These are phyloP conservation scores for Gonium pectorale DNA, from an alignment of 139 green algal species.

Conservation along the genomic window DNA sequence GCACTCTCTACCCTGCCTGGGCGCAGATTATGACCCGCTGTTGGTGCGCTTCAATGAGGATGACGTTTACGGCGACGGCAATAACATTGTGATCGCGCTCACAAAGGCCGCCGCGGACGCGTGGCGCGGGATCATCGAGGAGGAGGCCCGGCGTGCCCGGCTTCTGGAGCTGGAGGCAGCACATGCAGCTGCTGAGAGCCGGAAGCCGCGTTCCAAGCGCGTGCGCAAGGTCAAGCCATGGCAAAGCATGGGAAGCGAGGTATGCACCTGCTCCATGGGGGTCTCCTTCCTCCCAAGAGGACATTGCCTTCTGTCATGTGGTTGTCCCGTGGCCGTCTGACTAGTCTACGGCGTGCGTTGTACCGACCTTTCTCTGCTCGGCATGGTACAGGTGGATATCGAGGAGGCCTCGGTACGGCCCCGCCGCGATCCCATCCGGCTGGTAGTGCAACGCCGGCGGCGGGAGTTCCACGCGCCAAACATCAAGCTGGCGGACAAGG, in stretches of 20 bases:
- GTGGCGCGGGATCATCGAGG: slow-evolving; percentile 47
- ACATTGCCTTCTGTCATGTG: not conserved
- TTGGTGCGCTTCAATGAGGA: slow-evolving; percentile 76
- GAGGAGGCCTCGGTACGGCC: slow-evolving; percentile 59
- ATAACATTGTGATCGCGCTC: slow-evolving; percentile 81
- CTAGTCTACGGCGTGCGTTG: not conserved
- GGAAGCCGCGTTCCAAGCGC: slow-evolving; percentile 55
- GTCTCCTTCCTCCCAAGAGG: no score
- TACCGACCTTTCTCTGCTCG: not conserved
- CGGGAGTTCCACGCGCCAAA: slow-evolving; percentile 64
- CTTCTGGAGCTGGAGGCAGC: slow-evolving; percentile 50
- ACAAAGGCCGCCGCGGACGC: slow-evolving; percentile 20
- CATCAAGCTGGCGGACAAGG: slow-evolving; percentile 74
- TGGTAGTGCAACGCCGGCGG: slow-evolving; percentile 62
- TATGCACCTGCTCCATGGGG: no score
- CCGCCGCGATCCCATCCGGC: slow-evolving; percentile 49
- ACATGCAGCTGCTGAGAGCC: slow-evolving; percentile 45
- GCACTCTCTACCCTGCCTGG: no score
- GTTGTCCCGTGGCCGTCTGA: not conserved
- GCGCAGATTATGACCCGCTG: slow-evolving; percentile 74
- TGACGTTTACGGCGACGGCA: slow-evolving; percentile 86
- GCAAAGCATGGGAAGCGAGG: slow-evolving; percentile 55
- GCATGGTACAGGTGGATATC: slow-evolving; percentile 62
- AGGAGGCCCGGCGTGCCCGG: slow-evolving; percentile 33
- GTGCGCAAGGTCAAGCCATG: slow-evolving; percentile 53